These are phyloP conservation scores for Cylindrodendrum hubeiense DNA, from an alignment of 2,329 filamentous ascomycete genomes.

Conservation along the genomic window DNA sequence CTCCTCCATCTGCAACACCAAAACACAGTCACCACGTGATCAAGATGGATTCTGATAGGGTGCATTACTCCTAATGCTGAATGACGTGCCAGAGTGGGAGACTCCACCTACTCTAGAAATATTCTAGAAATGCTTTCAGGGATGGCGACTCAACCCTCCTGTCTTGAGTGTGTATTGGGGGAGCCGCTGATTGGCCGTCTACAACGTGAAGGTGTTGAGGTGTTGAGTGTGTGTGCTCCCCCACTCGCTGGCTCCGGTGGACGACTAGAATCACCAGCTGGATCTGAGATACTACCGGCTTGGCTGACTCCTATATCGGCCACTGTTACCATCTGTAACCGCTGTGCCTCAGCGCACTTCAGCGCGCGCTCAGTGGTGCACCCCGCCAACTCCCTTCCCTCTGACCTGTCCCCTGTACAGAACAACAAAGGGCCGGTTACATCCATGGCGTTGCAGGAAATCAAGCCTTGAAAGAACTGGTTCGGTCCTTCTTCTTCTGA, in stretches of 20 bases:
- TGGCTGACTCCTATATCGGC: conserved; percentile 12
- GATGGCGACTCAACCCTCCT: conserved; percentile 13
- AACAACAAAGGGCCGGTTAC: not conserved
- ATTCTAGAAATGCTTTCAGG: conserved; percentile 37
- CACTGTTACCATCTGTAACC: conserved; percentile 3
- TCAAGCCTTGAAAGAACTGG: not conserved
- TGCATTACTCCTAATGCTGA: conserved; percentile 12
- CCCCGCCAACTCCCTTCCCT: not conserved
- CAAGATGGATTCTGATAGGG: conserved; percentile 16
- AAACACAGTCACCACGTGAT: conserved; percentile 29
- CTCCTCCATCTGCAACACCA: conserved; percentile 7
- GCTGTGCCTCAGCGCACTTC: not conserved
- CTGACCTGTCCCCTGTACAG: not conserved
- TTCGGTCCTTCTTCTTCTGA: not conserved
- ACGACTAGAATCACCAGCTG: not conserved
- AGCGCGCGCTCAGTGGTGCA: not conserved
- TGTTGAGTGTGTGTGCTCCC: not conserved
- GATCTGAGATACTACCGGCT: not conserved
- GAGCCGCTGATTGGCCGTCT: conserved; percentile 9
- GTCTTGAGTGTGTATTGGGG: conserved; percentile 5
- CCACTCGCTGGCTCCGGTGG: conserved; percentile 10
- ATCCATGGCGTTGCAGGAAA: conserved; percentile 1
- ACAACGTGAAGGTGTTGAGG: conserved; percentile 7
- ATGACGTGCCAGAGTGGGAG: conserved; percentile 20
- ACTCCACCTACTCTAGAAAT: conserved; percentile 40